phyloP scores from a whole-genome alignment of 2,329 filamentous ascomycete genomes.

The Phialophora expanda region DNA sequence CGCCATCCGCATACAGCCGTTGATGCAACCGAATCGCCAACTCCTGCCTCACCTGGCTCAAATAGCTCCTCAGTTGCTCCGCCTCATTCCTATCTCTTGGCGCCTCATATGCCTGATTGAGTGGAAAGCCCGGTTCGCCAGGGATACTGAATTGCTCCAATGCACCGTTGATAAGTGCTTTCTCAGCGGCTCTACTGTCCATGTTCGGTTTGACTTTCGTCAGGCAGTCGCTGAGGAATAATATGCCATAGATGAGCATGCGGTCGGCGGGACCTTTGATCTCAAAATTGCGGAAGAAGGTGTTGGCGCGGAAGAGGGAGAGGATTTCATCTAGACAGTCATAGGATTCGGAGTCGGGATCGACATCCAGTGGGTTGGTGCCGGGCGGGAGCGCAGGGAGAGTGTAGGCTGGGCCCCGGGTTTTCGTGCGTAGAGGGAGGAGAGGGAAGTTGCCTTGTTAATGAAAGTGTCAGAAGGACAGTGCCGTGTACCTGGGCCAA shows the following conservation, averaged over 20 bases:
- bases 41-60: conserved; percentile 83
- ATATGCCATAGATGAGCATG: conserved; percentile 93
- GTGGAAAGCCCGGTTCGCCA: conserved; percentile 87
- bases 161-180: conserved; percentile 84
- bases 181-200: conserved; percentile 68
- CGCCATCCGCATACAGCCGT: conserved; percentile 78
- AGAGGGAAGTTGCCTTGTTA: conserved; percentile 84
- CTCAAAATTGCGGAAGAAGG: conserved; percentile 99
- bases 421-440: conserved; percentile 90
- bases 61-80: conserved; percentile 83
- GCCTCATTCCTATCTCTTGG: conserved; percentile 86
- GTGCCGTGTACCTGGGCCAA: neutral
- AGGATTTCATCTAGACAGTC: conserved; percentile 95
- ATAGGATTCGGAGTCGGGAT: conserved; percentile 90
- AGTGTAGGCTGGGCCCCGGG: conserved; percentile 90
- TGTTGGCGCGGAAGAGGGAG: conserved; percentile 93
- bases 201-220: conserved; percentile 81
- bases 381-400: conserved; percentile 70
- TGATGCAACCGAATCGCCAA: conserved; percentile 80
- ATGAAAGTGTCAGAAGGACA: conserved; percentile 2
- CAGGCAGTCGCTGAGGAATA: conserved; percentile 90
- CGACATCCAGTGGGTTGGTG: conserved; percentile 58
- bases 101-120: conserved; percentile 96
- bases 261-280: conserved; percentile 95
- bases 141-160: conserved; percentile 95